phyloP scores from a whole-genome alignment of 169 alveolate genomes.

The Cryptosporidium canis region DNA sequence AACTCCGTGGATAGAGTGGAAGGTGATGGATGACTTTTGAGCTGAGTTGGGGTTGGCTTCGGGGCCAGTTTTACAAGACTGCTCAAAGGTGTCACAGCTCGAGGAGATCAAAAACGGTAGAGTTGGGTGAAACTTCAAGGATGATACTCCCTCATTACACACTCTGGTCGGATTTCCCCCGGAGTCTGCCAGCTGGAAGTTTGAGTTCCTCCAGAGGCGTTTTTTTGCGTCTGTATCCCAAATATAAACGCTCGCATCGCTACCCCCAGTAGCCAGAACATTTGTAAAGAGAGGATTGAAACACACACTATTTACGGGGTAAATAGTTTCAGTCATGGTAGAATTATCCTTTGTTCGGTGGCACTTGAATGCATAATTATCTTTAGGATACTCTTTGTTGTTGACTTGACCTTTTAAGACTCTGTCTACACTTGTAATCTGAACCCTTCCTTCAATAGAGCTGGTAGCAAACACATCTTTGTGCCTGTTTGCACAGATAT shows the following conservation, averaged over 20 bases:
- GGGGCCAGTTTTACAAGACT: background rate
- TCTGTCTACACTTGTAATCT: conserved; percentile 26
- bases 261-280: conserved; percentile 65
- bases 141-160: conserved; percentile 41
- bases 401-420: conserved; percentile 35
- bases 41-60: conserved; percentile 9
- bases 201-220: conserved; percentile 69
- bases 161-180: background rate
- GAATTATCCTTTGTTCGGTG: conserved; percentile 58
- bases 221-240: conserved; percentile 69
- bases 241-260: conserved; percentile 51
- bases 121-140: conserved; percentile 39
- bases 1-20: conserved; percentile 34
- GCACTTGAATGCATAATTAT: conserved; percentile 66
- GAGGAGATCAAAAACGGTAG: conserved; percentile 32
- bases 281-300: conserved; percentile 17
- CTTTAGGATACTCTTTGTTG: conserved; percentile 39
- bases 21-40: conserved; percentile 15
- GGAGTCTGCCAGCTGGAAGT: conserved; percentile 35
- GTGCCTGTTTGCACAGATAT: conserved; percentile 48
- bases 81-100: conserved; percentile 34
- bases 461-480: conserved; percentile 68
- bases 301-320: conserved; percentile 54
- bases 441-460: conserved; percentile 69
- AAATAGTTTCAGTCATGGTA: conserved; percentile 55